Base-by-base conservation (phyloP, 108 stramenopile genomes). In the Fistulifera pelliculosa region DNA sequence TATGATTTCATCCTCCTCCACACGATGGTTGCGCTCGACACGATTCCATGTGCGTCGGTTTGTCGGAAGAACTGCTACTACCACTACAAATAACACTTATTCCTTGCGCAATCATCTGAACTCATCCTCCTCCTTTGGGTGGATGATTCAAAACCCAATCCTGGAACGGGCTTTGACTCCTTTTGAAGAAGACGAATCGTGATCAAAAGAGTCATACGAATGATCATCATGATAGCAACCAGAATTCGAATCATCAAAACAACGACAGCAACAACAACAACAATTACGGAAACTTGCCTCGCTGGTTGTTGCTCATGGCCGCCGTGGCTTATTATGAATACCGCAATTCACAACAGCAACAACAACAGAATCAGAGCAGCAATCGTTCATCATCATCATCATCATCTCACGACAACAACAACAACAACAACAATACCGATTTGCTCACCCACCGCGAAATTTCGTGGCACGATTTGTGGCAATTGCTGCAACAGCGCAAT, bases 201-300 rank as follows among this genome's bases (percentile, higher is more conserved):
- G n/a, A n/a, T n/a, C n/a, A n/a, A n/a, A n/a, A n/a, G n/a, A n/a
- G n/a, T n/a, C n/a, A n/a, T n/a, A n/a, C n/a, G n/a, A n/a, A n/a
- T n/a, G n/a, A n/a, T n/a, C n/a, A n/a, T n/a, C n/a, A n/a, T n/a
- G n/a, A n/a, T n/a, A n/a, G n/a, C n/a, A n/a, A 69, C 1, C 71
- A 47, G 22, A 67, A 45, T 44, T 62, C 54, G 0, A 67, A 50
- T 50, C 39, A 41, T 38, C 13, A 27, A 66, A 35, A 35, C 35
- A 58, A 62, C 11, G 39, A 56, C 4, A 61, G 60, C 45, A 57
- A 62, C 48, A 60, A 62, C 49, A 62, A 52, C 38, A 60, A 62
- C 27, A 56, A 57, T 31, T 13, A 16, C 17, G 18, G 27, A 21
- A 8, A 42, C 10, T 56, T 50, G 45, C 17, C 38, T n/a, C 44